Evolutionary conservation across 768 basidiomycete species (phyloP).

Genomic region (Leccinum uliginosum): DNA sequence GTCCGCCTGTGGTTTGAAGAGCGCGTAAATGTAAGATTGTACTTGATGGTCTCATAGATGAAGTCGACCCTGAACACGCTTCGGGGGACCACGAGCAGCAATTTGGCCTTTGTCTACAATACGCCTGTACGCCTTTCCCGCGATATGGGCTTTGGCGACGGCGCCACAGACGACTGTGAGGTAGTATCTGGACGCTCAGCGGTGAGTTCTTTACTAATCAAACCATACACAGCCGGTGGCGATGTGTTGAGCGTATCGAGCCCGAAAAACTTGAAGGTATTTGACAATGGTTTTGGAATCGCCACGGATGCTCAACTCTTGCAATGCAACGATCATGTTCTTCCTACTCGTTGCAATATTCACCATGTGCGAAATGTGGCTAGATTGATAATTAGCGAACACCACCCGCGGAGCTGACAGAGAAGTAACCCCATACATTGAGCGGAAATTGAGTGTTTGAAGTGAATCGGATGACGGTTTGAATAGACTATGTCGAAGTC

Average conservation of each 20-base stretch:
- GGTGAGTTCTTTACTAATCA: slow-evolving; percentile 95
- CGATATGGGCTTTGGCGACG: slow-evolving; percentile 90
- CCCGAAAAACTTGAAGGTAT: slow-evolving; percentile 96
- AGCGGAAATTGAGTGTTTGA: slow-evolving; percentile 99
- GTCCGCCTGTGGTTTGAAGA: slow-evolving; percentile 89
- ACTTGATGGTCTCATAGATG: slow-evolving; percentile 93
- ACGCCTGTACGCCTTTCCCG: slow-evolving; percentile 88
- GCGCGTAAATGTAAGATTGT: slow-evolving; percentile 91
- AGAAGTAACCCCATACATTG: slow-evolving; percentile 99
- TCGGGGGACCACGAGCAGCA: slow-evolving; percentile 87
- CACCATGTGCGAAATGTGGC: slow-evolving; percentile 99
- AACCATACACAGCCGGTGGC: slow-evolving; percentile 97
- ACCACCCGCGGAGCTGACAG: slow-evolving; percentile 91
- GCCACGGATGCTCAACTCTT: slow-evolving; percentile 97
- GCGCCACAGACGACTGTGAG: slow-evolving; percentile 95
- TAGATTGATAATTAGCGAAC: slow-evolving; percentile 98
- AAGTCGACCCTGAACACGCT: slow-evolving; percentile 94
- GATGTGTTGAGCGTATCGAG: slow-evolving; percentile 93
- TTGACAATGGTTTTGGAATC: slow-evolving; percentile 99
- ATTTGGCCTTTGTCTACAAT: slow-evolving; percentile 98
- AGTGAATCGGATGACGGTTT: slow-evolving; percentile 96
- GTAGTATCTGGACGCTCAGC: slow-evolving; percentile 93
- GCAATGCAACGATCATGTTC: slow-evolving; percentile 99
- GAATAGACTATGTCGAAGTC: slow-evolving; percentile 97
- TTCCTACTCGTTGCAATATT: slow-evolving; percentile 92